Evolutionary conservation across 331 rosid genomes (phyloP), one percentile per base, ranked within the genome.

Genomic region (Acacia concinna): DNA sequence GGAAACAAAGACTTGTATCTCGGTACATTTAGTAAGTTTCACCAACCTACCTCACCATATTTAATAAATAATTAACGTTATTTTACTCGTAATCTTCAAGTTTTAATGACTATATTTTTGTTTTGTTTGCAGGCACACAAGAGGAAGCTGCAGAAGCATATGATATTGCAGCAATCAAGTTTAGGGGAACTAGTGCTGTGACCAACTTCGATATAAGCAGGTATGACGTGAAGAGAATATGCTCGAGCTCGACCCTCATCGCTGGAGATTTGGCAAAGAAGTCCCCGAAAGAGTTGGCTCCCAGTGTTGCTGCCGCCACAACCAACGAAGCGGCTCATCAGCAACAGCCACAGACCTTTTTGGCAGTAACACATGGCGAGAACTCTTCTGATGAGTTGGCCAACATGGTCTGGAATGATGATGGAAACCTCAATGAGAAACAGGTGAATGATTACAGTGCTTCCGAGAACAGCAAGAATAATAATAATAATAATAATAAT

Each of bases 111-210:
- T 10, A 37, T 10, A n/a, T 18, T 23, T 15, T 5, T 9, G 4
- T 12, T 38, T 67, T 35, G 49, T 2, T 43, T 30, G 49, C 20
- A 96, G 99, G 99, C 79, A 96, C 99, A 31, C 99, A 93, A 87
- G 99, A 96, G 78, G 98, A 96, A 84, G 99, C 99, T 15, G 98
- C 99, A 14, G 99, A 96, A 88, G 98, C 99, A 63, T 96, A 96
- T 68, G 99, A 96, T 73, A 93, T 93, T 65, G 99, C 99, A n/a
- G 99, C 99, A 11, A 96, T 96, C 79, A 96, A 96, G 83, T 96
- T 96, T 81, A 81, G 99, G 43, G 99, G 99, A 59, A 96, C 93
- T 31, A 90, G 94, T 82, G 99, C 99, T 1, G 98, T 96, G 79
- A 96, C 98, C 62, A 96, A 96, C 81, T 96, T 96, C 65, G 99